These are phyloP conservation scores for Rhodotorula sp. DNA, from an alignment of 1,284 basidiomycete species.

Conservation along the genomic window DNA sequence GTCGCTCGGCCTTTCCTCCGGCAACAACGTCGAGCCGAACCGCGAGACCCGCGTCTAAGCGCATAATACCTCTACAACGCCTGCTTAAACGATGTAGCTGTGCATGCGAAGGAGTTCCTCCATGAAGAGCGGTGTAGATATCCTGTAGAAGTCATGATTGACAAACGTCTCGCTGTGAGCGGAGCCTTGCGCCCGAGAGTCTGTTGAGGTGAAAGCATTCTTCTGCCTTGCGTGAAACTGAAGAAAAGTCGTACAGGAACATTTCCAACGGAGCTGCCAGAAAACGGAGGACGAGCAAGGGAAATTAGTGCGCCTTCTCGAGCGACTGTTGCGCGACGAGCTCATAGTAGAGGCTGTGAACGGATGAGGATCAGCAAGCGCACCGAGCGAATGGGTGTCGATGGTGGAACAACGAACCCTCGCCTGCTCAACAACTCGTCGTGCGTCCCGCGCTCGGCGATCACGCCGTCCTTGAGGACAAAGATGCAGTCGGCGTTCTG, in stretches of 20 bases:
- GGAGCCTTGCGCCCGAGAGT: too few species aligned
- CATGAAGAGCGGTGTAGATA: not conserved
- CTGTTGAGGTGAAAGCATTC: too few species aligned
- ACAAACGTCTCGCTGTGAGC: too few species aligned
- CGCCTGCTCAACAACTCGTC: slow-evolving; percentile 30
- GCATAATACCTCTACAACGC: not conserved
- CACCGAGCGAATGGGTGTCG: not conserved
- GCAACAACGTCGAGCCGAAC: not conserved
- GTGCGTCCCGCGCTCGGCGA: slow-evolving; percentile 79
- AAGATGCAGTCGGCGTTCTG: slow-evolving; percentile 87
- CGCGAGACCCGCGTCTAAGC: not conserved
- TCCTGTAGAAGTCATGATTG: not conserved
- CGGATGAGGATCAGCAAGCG: not conserved
- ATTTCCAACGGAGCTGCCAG: not conserved
- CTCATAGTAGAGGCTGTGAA: slow-evolving; percentile 34
- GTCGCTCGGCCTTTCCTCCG: slow-evolving; percentile 11
- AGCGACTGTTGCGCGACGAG: slow-evolving; percentile 37
- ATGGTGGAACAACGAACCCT: slow-evolving; percentile 14
- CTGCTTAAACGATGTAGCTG: not conserved
- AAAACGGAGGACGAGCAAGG: not conserved
- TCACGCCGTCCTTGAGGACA: slow-evolving; percentile 81
- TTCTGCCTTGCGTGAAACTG: not conserved
- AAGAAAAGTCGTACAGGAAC: not conserved
- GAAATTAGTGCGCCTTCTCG: slow-evolving; percentile 13
- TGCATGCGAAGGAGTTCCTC: not conserved